Evolutionary conservation across 2,329 filamentous ascomycete genomes (phyloP), one percentile per base, ranked within the genome.

Genomic region (Ophiostoma pallidulum): DNA sequence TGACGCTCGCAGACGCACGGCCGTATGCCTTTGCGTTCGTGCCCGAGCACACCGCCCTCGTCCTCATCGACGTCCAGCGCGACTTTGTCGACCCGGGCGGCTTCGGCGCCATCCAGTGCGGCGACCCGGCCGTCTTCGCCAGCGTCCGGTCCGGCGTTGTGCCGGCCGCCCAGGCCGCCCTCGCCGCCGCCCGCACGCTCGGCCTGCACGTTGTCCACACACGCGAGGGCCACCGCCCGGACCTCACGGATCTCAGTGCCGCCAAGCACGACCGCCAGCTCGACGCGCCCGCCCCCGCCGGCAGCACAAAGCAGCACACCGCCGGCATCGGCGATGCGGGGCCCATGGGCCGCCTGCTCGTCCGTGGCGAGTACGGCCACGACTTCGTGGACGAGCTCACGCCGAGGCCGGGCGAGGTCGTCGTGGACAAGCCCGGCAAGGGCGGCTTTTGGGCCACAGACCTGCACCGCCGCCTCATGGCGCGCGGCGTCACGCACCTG

Each of bases 341-440:
- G 3, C 64, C 70, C 3, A 71, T 76, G 62, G 74, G 75, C n/a
- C 60, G 72, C 40, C 60, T 77, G 7, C 62, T 78, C 3, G 66
- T 73, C 8, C 64, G 72, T 22, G 74, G 74, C 28, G 73, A 77
- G 58, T 70, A 71, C 47, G 73, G 73, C 8, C 74, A 77, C 54
- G 73, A 75, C 55, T 68, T 77, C 36, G 64, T 78, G 18, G 71
- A 75, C 56, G 74, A 75, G 54, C 62, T 78, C 36, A 63, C 62
- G 41, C 74, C 74, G 1, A 54, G 67, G 31, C 68, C 73, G 2
- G 69, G 68, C 13, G 75, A 79, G 58, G 60, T 70, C 1, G 67
- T 79, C 4, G 70, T 80, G 38, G 75, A 79, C 57, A 78, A 78
- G 59, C 71, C 73, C 3, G 75, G 75, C 8, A 79, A 78, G 57